Base-by-base conservation (phyloP, 805 yeast genomes). In the Tetrapisispora phaffii region DNA sequence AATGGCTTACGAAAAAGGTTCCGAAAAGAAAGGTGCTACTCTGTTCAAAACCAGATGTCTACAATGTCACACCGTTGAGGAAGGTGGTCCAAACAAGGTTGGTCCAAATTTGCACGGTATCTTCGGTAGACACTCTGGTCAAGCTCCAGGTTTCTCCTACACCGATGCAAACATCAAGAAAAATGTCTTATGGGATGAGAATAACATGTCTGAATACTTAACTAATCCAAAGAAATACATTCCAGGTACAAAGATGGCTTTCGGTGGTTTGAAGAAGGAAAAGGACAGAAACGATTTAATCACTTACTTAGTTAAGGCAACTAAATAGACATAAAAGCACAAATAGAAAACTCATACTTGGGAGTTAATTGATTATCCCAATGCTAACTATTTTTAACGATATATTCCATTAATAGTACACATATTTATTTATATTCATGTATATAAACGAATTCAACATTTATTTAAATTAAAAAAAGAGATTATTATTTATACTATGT, bases 191-290 rank as follows among this genome's bases (percentile, higher is more conserved):
- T 93, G 98, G 98, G 59, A 65, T 56, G 88, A 80, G 65, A 88
- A 88, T 68, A 78, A 87, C 70, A 79, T 93, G 84, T 77, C 83
- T 60, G 95, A 85, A 71, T 93, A 93, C 83, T 80, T 93, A 72
- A 95, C 85, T 74, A 93, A 93, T 85, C 98, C 98, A 76, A 93
- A 93, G 94, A 93, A 93, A 77, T 93, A 88, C 79, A 88, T 93
- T 60, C 98, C 98, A 69, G 98, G 98, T 72, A 93, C 97, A 77
- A 93, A 93, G 85, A 93, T 93, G 98, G 97, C 98, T 56, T 93
- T 90, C 64, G 98, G 96, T 75, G 98, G 98, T 76, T 80, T 93
- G 73, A 93, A 93, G 89, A 93, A 93, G 80, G 82, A 88, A 56
- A 90, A 88, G 83, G 98, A 93, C 79, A 87, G 97, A 82, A 85